Percentiles rank a stretch among this genome's conserved stretches.
These are phyloP conservation scores for Populus tremula DNA, from an alignment of 345 rosid genomes.

Conservation along the genomic window DNA sequence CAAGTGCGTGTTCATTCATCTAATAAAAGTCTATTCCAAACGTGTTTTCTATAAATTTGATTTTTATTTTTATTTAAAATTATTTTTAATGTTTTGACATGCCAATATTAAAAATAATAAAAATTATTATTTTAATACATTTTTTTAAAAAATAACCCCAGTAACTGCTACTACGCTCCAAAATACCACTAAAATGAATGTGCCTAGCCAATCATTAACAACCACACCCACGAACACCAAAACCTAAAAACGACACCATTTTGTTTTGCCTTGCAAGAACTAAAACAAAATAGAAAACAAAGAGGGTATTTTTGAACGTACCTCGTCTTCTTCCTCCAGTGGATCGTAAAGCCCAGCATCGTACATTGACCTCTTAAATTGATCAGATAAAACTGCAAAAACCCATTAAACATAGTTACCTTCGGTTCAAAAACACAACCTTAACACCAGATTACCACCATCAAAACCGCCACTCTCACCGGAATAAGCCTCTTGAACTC, in stretches of 20 bases:
- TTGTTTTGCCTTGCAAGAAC: neutral
- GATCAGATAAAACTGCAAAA: constrained; percentile 59
- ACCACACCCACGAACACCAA: neutral
- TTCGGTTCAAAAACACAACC: neutral
- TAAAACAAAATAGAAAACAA: neutral
- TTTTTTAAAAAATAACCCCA: no score
- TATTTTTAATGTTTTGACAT: no score
- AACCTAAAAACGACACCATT: neutral
- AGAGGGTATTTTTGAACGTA: constrained; percentile 24
- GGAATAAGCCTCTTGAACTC: constrained; percentile 88
- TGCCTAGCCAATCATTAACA: neutral
- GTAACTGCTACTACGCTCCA: no score
- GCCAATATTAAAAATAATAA: no score
- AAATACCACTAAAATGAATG: neutral
- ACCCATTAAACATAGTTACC: constrained; percentile 10
- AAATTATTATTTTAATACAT: no score
- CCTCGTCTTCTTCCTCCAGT: constrained; percentile 66
- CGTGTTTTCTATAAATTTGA: no score
- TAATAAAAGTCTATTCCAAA: no score
- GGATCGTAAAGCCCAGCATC: constrained; percentile 84
- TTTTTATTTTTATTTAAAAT: no score
- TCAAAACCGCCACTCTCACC: constrained; percentile 35
- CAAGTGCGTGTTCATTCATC: no score
- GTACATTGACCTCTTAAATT: constrained; percentile 63
- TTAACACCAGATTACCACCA: neutral